Base-by-base conservation (phyloP, 805 yeast species). In the Lachancea thermotolerans region DNA sequence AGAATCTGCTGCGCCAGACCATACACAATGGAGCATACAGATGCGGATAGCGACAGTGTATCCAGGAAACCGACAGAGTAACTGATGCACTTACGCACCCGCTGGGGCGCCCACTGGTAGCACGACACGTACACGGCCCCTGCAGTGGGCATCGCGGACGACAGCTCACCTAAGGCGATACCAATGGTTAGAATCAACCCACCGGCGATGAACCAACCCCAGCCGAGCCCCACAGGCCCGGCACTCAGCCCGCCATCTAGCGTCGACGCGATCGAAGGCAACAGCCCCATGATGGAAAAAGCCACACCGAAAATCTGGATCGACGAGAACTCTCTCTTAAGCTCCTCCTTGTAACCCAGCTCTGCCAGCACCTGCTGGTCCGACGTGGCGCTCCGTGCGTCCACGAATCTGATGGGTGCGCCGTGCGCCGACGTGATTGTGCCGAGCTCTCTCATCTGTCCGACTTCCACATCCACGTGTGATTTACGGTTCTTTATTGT, bases 71-170 rank as follows among this genome's bases (percentile, higher is more conserved):
- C 90, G 49, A 81, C 76, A 42, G 81, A 57, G 57, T 73, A 81
- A 33, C 81, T 75, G 18, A 79, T 59, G 1, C 78, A 73, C 14
- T 72, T 71, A 53, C 74, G 69, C 30, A 67, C 53, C 5, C 53
- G 49, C 32, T 65, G 70, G 1, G 85, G 86, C 14, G 86, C 79
- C 61, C 77, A 81, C 55, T 77, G 72, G 59, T 68, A 75, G 10
- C 82, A 73, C 76, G 81, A 78, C 62, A 72, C 77, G 54, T 79
- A 82, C 11, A 82, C 67, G 12, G 88, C 88, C 37, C 88, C 87
- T 10, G 82, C 73, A 2, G 87, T 82, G 17, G 89, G 88, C 51
- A 78, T 71, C 2, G 85, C 72, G 16, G 80, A 73, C 2, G 82
- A 82, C 40, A 81, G 60, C 53, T 79, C 82, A 12, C 82, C 68